Conservation (phyloP, 2,329 filamentous ascomycete genomes). For the Bipolaris oryzae region DNA sequence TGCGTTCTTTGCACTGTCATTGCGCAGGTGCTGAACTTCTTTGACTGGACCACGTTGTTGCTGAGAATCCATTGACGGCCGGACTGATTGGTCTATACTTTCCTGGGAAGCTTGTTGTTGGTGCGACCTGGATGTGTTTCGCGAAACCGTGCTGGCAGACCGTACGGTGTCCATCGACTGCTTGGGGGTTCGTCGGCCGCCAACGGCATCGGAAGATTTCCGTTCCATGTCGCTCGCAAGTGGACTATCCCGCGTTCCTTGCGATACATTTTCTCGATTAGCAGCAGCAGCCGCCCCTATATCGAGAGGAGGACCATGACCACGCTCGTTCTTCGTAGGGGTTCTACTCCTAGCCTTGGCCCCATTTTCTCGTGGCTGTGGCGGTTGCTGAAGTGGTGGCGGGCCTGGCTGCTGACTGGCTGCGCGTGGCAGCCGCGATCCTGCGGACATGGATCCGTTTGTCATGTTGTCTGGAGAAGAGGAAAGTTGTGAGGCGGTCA, state of each 20-base stretch:
- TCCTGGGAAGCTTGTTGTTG: constrained; percentile 70
- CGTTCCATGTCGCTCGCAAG: constrained; percentile 32
- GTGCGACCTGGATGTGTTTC: constrained; percentile 50
- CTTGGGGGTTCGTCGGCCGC: constrained; percentile 39
- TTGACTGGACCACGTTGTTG: constrained; percentile 39
- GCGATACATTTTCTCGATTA: constrained; percentile 56
- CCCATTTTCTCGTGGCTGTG: constrained; percentile 59
- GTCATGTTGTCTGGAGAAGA: constrained; percentile 46
- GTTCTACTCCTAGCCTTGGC: constrained; percentile 54
- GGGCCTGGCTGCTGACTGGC: constrained; percentile 67
- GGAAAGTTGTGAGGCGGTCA: constrained; percentile 34
- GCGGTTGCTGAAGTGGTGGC: constrained; percentile 68
- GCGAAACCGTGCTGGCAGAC: constrained; percentile 42
- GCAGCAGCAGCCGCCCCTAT: constrained; percentile 50
- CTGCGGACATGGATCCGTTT: constrained; percentile 43
- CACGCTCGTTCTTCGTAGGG: constrained; percentile 57
- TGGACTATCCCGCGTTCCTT: constrained; percentile 52
- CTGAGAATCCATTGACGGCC: constrained; percentile 42
- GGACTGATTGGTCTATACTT: constrained; percentile 42
- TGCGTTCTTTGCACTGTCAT: constrained; percentile 64
- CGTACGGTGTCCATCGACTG: constrained; percentile 46
- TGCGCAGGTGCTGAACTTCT: constrained; percentile 54
- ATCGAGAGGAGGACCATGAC: constrained; percentile 51
- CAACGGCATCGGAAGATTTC: constrained; percentile 38
- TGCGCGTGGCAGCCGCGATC: constrained; percentile 65